These are phyloP conservation scores for Alternaria postmessia DNA, from an alignment of 2,329 filamentous ascomycete genomes.

Conservation along the genomic window DNA sequence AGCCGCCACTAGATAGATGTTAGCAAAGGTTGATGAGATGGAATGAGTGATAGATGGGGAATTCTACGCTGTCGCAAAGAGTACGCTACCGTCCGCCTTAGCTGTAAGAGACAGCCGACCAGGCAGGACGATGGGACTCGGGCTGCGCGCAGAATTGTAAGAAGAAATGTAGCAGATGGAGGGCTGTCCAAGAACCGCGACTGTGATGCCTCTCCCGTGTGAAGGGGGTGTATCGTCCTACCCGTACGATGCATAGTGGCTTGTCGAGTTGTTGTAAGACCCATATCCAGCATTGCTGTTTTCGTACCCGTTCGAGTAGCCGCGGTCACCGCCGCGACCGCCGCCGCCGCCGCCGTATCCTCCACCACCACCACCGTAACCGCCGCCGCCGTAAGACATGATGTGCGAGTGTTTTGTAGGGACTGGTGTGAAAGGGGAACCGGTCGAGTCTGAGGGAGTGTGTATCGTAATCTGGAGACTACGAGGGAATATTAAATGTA, in stretches of 20 bases:
- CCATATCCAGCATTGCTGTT: conserved; percentile 53
- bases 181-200: conserved; percentile 43
- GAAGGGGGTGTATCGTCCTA: conserved; percentile 50
- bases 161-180: conserved; percentile 42
- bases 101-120: conserved; percentile 30
- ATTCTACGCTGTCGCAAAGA: conserved; percentile 45
- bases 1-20: conserved; percentile 39
- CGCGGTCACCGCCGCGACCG: conserved; percentile 56
- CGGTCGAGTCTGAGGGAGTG: conserved; percentile 29
- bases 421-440: conserved; percentile 41
- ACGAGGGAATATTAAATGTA: conserved; percentile 24
- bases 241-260: conserved; percentile 56
- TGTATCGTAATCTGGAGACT: conserved; percentile 24
- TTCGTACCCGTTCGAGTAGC: conserved; percentile 65
- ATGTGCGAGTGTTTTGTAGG: conserved; percentile 48
- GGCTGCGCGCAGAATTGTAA: conserved; percentile 41
- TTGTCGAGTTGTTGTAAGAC: conserved; percentile 56
- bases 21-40: conserved; percentile 25
- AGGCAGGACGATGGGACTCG: conserved; percentile 33
- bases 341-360: conserved; percentile 44
- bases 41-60: conserved; percentile 24
- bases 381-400: conserved; percentile 73
- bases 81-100: conserved; percentile 35
- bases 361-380: conserved; percentile 55
- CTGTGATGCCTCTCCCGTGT: conserved; percentile 52